Conservation (phyloP, 1,284 basidiomycete genomes). For the Boletus smithii region DNA sequence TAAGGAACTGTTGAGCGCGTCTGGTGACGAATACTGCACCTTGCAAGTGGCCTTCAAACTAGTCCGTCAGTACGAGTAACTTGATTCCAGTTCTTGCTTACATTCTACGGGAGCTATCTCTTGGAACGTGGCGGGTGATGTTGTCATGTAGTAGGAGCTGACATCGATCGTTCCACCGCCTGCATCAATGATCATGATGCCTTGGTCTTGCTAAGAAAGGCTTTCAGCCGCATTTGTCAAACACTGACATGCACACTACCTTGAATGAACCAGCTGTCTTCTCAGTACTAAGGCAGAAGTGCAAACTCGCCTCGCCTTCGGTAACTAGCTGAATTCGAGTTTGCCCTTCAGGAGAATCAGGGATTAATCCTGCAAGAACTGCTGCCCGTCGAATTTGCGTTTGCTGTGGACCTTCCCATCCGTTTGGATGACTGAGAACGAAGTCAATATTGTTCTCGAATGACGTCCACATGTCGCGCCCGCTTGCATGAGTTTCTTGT, state of each 20-base stretch:
- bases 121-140: conserved; percentile 22
- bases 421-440: conserved; percentile 41
- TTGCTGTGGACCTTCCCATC: conserved; percentile 43
- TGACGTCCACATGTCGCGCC: conserved; percentile 36
- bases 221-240: conserved; percentile 5
- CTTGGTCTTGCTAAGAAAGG: conserved; percentile 30
- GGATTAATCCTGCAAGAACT: conserved; percentile 35
- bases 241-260: conserved; percentile 21
- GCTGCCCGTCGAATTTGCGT: conserved; percentile 38
- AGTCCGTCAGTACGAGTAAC: conserved; percentile 5
- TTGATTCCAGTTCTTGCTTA: conserved; percentile 11
- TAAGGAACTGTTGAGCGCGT: conserved; percentile 33
- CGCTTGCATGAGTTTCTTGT: conserved; percentile 37
- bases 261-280: conserved; percentile 38
- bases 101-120: conserved; percentile 36
- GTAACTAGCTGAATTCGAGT: conserved; percentile 45
- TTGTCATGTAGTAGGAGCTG: conserved; percentile 33
- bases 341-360: conserved; percentile 36
- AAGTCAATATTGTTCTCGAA: conserved; percentile 34
- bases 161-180: conserved; percentile 50
- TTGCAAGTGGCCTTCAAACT: conserved; percentile 31
- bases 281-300: conserved; percentile 43
- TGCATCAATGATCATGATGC: conserved; percentile 48
- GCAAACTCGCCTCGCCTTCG: conserved; percentile 50
- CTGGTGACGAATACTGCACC: conserved; percentile 37